These are phyloP conservation scores for Populus deltoides DNA, from an alignment of 345 rosid genomes.

Conservation along the genomic window DNA sequence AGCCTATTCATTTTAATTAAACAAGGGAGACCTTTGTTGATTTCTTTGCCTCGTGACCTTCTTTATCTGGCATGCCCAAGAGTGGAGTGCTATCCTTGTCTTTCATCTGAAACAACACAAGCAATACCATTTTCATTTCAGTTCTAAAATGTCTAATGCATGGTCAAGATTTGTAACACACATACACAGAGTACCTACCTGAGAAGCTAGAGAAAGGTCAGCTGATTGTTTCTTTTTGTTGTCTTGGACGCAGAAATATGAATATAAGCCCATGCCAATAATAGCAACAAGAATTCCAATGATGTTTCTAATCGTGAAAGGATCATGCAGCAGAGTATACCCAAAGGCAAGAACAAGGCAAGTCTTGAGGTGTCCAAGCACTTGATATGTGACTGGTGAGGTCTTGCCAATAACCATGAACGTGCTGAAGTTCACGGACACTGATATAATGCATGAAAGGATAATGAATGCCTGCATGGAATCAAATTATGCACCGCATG, in stretches of 20 bases:
- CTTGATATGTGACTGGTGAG: conserved; percentile 96
- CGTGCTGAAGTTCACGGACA: conserved; percentile 93
- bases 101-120: conserved; percentile 49
- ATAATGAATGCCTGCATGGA: conserved; percentile 69
- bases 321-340: conserved; percentile 83
- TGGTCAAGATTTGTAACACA: not conserved
- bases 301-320: conserved; percentile 80
- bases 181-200: conserved; percentile 32
- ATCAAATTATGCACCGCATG: no score
- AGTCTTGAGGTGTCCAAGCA: conserved; percentile 93
- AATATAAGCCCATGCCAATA: conserved; percentile 86
- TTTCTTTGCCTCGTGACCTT: conserved; percentile 67
- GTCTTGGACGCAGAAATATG: conserved; percentile 81
- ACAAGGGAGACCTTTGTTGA: conserved; percentile 63
- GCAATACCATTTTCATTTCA: not conserved
- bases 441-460: conserved; percentile 85
- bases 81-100: conserved; percentile 74
- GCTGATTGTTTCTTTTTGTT: conserved; percentile 66
- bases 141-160: not conserved
- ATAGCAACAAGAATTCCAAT: conserved; percentile 81
- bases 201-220: conserved; percentile 51
- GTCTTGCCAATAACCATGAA: conserved; percentile 98
- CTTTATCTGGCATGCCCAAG: conserved; percentile 58
- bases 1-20: conserved; percentile 16
- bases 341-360: conserved; percentile 91